Evolutionary conservation across 164 flowering plant species (phyloP).

Genomic region (Platanus orientalis): DNA sequence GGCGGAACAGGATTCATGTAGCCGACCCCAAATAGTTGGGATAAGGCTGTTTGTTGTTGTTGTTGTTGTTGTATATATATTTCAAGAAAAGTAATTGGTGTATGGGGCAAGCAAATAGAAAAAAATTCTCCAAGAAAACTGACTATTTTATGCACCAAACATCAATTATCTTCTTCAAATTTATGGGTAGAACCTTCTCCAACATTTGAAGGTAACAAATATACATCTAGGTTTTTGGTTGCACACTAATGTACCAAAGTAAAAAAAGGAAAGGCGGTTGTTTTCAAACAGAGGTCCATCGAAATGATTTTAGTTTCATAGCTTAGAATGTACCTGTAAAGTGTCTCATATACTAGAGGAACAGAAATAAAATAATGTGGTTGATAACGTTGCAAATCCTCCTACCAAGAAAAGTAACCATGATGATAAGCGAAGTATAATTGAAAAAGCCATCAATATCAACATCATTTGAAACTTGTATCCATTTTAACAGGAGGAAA

Average conservation of each 20-base stretch:
- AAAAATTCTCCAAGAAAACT: too few relatives aligned
- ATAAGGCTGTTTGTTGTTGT: too few relatives aligned
- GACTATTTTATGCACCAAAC: too few relatives aligned
- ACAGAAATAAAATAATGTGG: conserved; percentile 85
- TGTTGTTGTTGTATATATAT: too few relatives aligned
- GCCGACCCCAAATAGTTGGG: too few relatives aligned
- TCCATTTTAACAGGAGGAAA: not conserved
- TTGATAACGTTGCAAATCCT: conserved; percentile 68
- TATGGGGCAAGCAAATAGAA: too few relatives aligned
- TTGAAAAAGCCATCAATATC: not conserved
- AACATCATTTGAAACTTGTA: not conserved
- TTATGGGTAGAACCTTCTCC: too few relatives aligned
- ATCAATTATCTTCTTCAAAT: not conserved
- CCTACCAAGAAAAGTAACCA: conserved; percentile 39
- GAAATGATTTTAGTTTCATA: not conserved
- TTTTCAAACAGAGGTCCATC: not conserved
- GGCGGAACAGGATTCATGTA: too few relatives aligned
- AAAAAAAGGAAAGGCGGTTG: not conserved
- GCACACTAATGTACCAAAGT: not conserved
- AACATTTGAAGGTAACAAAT: not conserved
- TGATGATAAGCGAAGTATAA: conserved; percentile 9
- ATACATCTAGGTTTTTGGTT: not conserved
- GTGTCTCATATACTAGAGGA: conserved; percentile 87
- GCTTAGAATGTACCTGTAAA: conserved; percentile 66
- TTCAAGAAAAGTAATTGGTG: too few relatives aligned